Percentiles rank a stretch among this genome's conserved stretches.
Conservation (phyloP, 441 rosid genomes). For the Pelargonium australe region DNA sequence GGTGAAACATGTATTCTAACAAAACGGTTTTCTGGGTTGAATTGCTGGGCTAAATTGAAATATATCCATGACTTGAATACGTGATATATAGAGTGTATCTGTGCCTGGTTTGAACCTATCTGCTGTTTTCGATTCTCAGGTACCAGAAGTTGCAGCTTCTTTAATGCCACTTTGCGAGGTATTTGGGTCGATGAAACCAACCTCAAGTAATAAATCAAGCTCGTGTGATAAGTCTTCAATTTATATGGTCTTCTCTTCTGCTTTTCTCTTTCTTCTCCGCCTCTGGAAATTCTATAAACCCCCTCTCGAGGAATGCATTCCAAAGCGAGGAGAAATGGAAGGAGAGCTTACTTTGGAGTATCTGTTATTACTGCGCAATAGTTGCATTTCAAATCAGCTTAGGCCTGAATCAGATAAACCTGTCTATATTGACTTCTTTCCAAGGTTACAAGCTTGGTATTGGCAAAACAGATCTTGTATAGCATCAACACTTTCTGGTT, state of each 20-base stretch:
- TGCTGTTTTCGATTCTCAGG: conserved; percentile 29
- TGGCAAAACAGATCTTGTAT: conserved; percentile 51
- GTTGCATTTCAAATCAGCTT: conserved; percentile 26
- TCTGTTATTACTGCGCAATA: conserved; percentile 45
- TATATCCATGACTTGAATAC: neutral
- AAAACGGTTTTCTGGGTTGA: neutral
- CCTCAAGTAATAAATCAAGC: conserved; percentile 28
- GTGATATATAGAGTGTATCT: neutral
- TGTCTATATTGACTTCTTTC: conserved; percentile 42
- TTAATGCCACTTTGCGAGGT: conserved; percentile 61
- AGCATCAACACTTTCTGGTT: conserved; percentile 48
- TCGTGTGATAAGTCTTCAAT: conserved; percentile 37
- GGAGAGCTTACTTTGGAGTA: conserved; percentile 49
- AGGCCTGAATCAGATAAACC: conserved; percentile 30
- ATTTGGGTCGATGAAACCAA: conserved; percentile 52
- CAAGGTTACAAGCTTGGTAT: conserved; percentile 60
- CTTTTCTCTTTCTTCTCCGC: conserved; percentile 66
- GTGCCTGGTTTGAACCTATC: neutral
- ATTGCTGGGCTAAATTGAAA: neutral
- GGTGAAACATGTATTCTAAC: neutral
- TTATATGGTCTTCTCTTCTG: conserved; percentile 54
- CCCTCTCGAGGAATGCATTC: conserved; percentile 37
- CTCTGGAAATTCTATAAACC: conserved; percentile 74
- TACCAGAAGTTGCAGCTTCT: conserved; percentile 70
- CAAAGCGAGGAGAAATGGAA: conserved; percentile 34